These are phyloP conservation scores for Ganoderma boninense DNA, from an alignment of 1,284 basidiomycete species.

Conservation along the genomic window DNA sequence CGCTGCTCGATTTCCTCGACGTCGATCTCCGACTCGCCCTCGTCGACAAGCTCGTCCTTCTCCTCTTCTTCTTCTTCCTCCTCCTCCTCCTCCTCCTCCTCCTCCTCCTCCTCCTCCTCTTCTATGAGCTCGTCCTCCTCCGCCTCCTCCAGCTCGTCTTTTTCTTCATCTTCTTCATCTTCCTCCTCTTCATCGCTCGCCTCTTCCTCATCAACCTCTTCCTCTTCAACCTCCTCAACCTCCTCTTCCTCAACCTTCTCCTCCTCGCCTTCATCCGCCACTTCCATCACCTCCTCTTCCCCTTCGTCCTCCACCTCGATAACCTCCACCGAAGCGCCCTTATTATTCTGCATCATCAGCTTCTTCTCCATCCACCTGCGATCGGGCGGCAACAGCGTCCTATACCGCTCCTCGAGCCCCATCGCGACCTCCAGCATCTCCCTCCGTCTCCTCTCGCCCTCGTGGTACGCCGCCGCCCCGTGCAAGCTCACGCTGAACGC, in stretches of 20 bases:
- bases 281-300: slow-evolving; percentile 16
- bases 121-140: slow-evolving; percentile 21
- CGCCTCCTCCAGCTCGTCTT: slow-evolving; percentile 22
- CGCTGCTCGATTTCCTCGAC: slow-evolving; percentile 35
- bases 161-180: slow-evolving; percentile 12
- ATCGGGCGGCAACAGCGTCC: slow-evolving; percentile 74
- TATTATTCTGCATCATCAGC: slow-evolving; percentile 17
- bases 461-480: slow-evolving; percentile 52
- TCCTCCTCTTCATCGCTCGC: slow-evolving; percentile 21
- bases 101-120: slow-evolving; percentile 14
- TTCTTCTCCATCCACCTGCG: slow-evolving; percentile 39
- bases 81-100: slow-evolving; percentile 16
- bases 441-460: slow-evolving; percentile 74
- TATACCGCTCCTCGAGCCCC: slow-evolving; percentile 73
- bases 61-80: slow-evolving; percentile 29
- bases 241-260: slow-evolving; percentile 22
- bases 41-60: slow-evolving; percentile 20
- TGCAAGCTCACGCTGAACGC: slow-evolving; percentile 47
- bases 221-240: slow-evolving; percentile 21
- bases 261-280: slow-evolving; percentile 9
- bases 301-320: slow-evolving; percentile 18
- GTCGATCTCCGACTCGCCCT: slow-evolving; percentile 42
- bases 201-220: slow-evolving; percentile 21
- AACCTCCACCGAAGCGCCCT: slow-evolving; percentile 12
- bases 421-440: slow-evolving; percentile 76